Conservation (phyloP, 148 eudicot genomes). For the Arctostaphylos glauca region DNA sequence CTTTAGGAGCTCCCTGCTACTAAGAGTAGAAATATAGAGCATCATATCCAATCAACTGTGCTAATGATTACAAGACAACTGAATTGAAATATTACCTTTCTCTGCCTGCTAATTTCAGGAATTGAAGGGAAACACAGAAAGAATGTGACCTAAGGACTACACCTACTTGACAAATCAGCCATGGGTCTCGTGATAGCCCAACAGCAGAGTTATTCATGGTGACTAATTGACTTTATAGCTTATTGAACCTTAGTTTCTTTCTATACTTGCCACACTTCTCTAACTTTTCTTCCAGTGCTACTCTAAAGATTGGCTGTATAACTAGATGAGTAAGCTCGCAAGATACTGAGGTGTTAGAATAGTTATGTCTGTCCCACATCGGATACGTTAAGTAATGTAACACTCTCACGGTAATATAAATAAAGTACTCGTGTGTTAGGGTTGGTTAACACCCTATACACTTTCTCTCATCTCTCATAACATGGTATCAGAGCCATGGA, state of each 20-base stretch:
- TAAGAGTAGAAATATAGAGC: not conserved
- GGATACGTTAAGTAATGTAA: no score
- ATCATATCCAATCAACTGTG: not conserved
- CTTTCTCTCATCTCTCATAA: no score
- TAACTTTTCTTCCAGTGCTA: not conserved
- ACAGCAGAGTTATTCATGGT: not conserved
- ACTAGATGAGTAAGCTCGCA: not conserved
- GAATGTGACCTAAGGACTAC: not conserved
- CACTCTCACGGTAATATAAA: no score
- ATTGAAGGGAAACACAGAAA: slow-evolving; percentile 1
- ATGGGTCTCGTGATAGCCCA: not conserved
- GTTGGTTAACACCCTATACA: no score
- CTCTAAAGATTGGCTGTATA: not conserved
- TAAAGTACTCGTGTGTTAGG: no score
- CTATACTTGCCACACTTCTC: not conserved
- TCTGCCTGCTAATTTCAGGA: not conserved
- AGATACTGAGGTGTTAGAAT: no score
- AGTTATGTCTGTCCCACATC: no score
- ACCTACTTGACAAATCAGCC: not conserved
- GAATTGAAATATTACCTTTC: not conserved
- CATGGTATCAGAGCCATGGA: no score
- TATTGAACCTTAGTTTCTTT: not conserved
- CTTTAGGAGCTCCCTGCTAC: no score
- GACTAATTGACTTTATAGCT: not conserved
- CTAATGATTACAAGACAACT: not conserved